These are phyloP conservation scores for Verbascum thapsus DNA, from an alignment of 257 asterid genomes.

Conservation along the genomic window DNA sequence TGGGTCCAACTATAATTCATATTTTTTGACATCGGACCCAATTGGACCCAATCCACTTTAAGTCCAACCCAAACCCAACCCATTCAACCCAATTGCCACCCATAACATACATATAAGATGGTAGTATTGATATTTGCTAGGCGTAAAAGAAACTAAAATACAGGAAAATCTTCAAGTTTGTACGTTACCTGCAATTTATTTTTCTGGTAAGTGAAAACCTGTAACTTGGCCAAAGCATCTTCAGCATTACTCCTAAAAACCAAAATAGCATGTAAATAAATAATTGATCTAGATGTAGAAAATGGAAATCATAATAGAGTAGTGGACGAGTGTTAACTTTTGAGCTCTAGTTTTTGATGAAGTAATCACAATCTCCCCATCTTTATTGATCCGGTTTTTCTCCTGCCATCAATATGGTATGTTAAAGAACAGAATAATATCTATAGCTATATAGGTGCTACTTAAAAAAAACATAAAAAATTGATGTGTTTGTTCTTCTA, in stretches of 20 bases:
- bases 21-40: no score
- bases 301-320: slow-evolving; percentile 15
- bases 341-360: slow-evolving; percentile 90
- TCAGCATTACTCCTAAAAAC: slow-evolving; percentile 73
- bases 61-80: no score
- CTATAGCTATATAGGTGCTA: not conserved
- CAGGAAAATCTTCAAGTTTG: not conserved
- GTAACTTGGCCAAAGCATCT: slow-evolving; percentile 85
- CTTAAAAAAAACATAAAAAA: no score
- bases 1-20: no score
- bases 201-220: slow-evolving; percentile 57
- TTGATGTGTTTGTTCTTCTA: no score
- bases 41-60: no score
- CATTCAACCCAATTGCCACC: no score
- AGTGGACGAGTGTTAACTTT: slow-evolving; percentile 49
- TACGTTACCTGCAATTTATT: slow-evolving; percentile 46
- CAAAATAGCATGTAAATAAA: slow-evolving; percentile 25
- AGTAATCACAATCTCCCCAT: slow-evolving; percentile 88
- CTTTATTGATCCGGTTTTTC: slow-evolving; percentile 82
- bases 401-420: slow-evolving; percentile 54
- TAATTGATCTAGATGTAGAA: slow-evolving; percentile 21
- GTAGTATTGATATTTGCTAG: not conserved
- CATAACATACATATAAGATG: slow-evolving; percentile 19
- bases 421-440: slow-evolving; percentile 2
- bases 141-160: slow-evolving; percentile 3